These are phyloP conservation scores for Orbilia blumenaviensis DNA, from an alignment of 2,329 filamentous ascomycete genomes.

Conservation along the genomic window DNA sequence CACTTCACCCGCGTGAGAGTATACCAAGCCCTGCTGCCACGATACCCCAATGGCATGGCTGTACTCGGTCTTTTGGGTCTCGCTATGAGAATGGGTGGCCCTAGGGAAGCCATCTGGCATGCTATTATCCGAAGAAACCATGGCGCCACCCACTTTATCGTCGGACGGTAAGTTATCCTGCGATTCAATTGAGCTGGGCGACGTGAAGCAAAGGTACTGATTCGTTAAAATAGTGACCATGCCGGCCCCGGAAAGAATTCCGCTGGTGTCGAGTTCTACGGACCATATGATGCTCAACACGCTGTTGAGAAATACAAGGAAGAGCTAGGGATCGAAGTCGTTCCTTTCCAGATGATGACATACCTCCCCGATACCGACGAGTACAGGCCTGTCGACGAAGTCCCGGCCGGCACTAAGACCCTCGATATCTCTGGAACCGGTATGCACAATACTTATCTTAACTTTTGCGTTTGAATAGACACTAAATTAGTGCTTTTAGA, in stretches of 20 bases:
- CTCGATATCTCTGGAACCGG: constrained; percentile 81
- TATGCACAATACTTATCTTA: constrained; percentile 1
- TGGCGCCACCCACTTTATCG: constrained; percentile 98
- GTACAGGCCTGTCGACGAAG: constrained; percentile 92
- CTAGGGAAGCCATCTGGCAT: constrained; percentile 98
- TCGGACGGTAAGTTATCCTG: constrained; percentile 71
- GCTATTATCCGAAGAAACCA: constrained; percentile 99
- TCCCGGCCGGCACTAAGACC: constrained; percentile 82
- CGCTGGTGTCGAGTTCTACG: constrained; percentile 95
- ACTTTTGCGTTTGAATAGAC: background rate
- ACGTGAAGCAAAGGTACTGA: too few species aligned
- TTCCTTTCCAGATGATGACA: constrained; percentile 99
- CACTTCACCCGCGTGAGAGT: constrained; percentile 99
- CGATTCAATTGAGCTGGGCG: too few species aligned
- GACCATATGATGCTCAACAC: constrained; percentile 95
- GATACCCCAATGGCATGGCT: constrained; percentile 99
- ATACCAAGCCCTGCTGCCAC: constrained; percentile 93
- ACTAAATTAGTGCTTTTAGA: constrained; percentile 64
- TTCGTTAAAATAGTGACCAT: constrained; percentile 73
- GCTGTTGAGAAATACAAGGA: constrained; percentile 95
- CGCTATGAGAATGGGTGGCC: constrained; percentile 99
- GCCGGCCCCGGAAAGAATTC: constrained; percentile 98
- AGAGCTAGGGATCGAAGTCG: constrained; percentile 97
- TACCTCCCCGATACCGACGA: constrained; percentile 97
- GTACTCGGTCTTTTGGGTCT: constrained; percentile 92